These are phyloP conservation scores for Dunaliella primolecta DNA, from an alignment of 139 green algal species.

Conservation along the genomic window DNA sequence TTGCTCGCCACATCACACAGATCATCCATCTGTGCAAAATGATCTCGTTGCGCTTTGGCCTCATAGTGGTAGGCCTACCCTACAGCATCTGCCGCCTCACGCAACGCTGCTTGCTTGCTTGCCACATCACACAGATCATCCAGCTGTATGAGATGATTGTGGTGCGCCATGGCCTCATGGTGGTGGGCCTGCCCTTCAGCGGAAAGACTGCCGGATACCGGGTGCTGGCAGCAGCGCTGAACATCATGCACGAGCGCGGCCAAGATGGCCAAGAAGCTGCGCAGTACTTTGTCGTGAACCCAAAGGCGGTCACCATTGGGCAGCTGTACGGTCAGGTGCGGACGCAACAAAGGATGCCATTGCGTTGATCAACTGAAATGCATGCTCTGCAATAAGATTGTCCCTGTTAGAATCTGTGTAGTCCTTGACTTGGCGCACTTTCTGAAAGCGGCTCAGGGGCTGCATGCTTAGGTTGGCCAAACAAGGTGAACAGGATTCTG, in stretches of 20 bases:
- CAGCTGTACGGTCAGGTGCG: slow-evolving; percentile 73
- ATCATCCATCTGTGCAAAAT: no score
- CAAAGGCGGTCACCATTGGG: slow-evolving; percentile 64
- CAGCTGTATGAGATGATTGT: slow-evolving; percentile 87
- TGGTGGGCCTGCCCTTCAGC: slow-evolving; percentile 73
- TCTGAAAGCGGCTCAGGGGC: no score
- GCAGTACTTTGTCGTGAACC: slow-evolving; percentile 55
- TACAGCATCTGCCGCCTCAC: no score
- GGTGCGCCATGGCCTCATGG: slow-evolving; percentile 83
- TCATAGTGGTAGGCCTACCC: no score
- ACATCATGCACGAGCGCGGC: slow-evolving; percentile 38
- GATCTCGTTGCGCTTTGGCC: no score
- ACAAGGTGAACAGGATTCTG: no score
- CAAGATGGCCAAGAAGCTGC: slow-evolving; percentile 26
- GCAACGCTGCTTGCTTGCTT: no score
- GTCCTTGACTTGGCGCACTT: no score
- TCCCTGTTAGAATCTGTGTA: not conserved
- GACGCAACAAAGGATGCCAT: not conserved
- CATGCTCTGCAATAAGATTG: not conserved
- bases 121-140: slow-evolving; percentile 54
- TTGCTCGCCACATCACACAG: no score
- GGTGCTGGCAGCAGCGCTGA: slow-evolving; percentile 53
- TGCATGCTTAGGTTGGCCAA: no score
- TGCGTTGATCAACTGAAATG: not conserved
- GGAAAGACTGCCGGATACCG: slow-evolving; percentile 72